Percentiles rank a stretch among this genome's conserved stretches.
phyloP scores from a whole-genome alignment of 1,284 basidiomycete genomes.

The Ceratobasidium sp. region DNA sequence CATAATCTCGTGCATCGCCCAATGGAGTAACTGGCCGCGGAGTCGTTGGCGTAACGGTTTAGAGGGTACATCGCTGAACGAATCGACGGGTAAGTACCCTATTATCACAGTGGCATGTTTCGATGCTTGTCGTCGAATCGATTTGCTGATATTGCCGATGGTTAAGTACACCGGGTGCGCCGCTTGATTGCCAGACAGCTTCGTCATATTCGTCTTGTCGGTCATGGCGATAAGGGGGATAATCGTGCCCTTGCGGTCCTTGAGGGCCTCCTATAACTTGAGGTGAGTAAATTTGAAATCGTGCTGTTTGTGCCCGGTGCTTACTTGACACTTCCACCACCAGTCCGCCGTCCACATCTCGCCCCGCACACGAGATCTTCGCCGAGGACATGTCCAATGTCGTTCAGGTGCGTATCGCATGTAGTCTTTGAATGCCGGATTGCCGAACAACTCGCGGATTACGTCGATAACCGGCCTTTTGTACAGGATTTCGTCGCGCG shows the following conservation, averaged over 20 bases:
- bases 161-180: slow-evolving; percentile 47
- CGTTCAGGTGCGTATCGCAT: slow-evolving; percentile 10
- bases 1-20: slow-evolving; percentile 48
- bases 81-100: slow-evolving; percentile 43
- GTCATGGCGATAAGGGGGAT: slow-evolving; percentile 40
- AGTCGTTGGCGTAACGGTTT: background rate
- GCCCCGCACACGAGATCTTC: background rate
- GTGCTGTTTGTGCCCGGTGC: background rate
- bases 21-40: slow-evolving; percentile 48
- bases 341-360: slow-evolving; percentile 44
- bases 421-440: background rate
- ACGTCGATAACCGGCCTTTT: background rate
- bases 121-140: background rate
- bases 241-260: slow-evolving; percentile 32
- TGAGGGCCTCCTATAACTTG: slow-evolving; percentile 31
- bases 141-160: slow-evolving; percentile 48
- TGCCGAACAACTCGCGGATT: slow-evolving; percentile 9
- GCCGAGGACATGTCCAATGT: background rate
- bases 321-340: slow-evolving; percentile 47
- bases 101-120: slow-evolving; percentile 40
- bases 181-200: slow-evolving; percentile 34
- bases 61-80: background rate
- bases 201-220: slow-evolving; percentile 45
- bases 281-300: background rate
- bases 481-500: background rate